Conservation (phyloP, 495 filamentous ascomycete genomes). For the Viridothelium virens region DNA sequence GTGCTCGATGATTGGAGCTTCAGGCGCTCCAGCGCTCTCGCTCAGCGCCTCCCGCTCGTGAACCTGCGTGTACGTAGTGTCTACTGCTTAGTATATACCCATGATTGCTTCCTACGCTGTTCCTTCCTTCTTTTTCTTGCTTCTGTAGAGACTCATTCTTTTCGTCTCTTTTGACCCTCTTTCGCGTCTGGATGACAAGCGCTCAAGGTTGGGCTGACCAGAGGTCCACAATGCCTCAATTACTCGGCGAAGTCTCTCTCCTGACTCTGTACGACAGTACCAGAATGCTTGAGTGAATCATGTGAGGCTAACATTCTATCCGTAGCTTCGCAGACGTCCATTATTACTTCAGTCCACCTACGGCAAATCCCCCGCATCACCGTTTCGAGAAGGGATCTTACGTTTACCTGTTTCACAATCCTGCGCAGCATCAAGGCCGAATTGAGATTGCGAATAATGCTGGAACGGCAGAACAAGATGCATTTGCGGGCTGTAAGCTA, state of each 20-base stretch:
- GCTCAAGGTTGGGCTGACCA: background rate
- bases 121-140: background rate
- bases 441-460: slow-evolving; percentile 84
- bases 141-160: background rate
- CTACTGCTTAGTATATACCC: background rate
- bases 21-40: slow-evolving; percentile 4
- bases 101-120: background rate
- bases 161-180: background rate
- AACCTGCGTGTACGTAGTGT: slow-evolving; percentile 2
- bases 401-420: slow-evolving; percentile 76
- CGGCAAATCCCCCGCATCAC: slow-evolving; percentile 64
- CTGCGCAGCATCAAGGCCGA: slow-evolving; percentile 56
- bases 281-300: background rate
- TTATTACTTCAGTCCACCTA: slow-evolving; percentile 74
- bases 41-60: background rate
- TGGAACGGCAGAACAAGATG: slow-evolving; percentile 80
- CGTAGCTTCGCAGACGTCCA: slow-evolving; percentile 80
- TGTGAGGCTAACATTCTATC: background rate
- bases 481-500: slow-evolving; percentile 70
- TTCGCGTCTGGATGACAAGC: background rate
- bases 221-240: slow-evolving; percentile 57
- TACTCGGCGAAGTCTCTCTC: slow-evolving; percentile 68
- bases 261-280: slow-evolving; percentile 61
- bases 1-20: background rate
- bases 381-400: slow-evolving; percentile 87